Percentiles rank a stretch among this genome's conserved stretches.
These are phyloP conservation scores for Schizophyllum amplum DNA, from an alignment of 1,284 basidiomycete genomes.

Conservation along the genomic window DNA sequence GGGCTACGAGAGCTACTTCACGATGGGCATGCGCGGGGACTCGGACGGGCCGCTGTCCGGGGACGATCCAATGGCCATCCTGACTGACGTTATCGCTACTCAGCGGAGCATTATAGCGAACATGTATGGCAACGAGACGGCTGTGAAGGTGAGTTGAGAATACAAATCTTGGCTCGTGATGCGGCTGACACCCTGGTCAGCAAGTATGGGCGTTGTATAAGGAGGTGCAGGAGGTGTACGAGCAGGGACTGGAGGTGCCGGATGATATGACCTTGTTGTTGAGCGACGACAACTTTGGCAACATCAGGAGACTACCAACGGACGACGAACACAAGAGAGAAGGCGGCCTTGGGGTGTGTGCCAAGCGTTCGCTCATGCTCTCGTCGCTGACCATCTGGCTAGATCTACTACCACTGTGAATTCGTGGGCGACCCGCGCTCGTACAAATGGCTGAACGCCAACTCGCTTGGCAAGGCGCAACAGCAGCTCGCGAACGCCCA, in stretches of 20 bases:
- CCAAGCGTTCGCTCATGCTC: neutral
- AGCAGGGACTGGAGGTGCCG: constrained; percentile 46
- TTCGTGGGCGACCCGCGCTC: constrained; percentile 28
- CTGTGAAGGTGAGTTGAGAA: constrained; percentile 26
- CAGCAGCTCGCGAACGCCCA: constrained; percentile 45
- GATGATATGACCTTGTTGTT: constrained; percentile 53
- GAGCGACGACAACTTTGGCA: constrained; percentile 44
- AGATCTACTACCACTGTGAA: constrained; percentile 9
- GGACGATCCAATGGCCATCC: constrained; percentile 38
- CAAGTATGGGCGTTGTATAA: constrained; percentile 65
- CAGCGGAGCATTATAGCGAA: constrained; percentile 52
- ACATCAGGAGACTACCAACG: constrained; percentile 7
- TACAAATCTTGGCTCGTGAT: no score
- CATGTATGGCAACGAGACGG: constrained; percentile 36
- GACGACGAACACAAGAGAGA: constrained; percentile 3
- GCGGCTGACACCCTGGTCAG: constrained; percentile 30
- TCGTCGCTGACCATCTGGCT: neutral
- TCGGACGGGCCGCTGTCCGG: constrained; percentile 48
- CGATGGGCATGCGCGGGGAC: constrained; percentile 59
- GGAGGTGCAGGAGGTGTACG: constrained; percentile 63
- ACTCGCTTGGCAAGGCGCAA: constrained; percentile 6
- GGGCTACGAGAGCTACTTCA: constrained; percentile 17
- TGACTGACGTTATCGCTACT: constrained; percentile 49
- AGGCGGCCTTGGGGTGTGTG: constrained; percentile 8
- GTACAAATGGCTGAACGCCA: constrained; percentile 41